Base-by-base conservation (phyloP, 2,329 filamentous ascomycete genomes). In the Alternaria triticina region DNA sequence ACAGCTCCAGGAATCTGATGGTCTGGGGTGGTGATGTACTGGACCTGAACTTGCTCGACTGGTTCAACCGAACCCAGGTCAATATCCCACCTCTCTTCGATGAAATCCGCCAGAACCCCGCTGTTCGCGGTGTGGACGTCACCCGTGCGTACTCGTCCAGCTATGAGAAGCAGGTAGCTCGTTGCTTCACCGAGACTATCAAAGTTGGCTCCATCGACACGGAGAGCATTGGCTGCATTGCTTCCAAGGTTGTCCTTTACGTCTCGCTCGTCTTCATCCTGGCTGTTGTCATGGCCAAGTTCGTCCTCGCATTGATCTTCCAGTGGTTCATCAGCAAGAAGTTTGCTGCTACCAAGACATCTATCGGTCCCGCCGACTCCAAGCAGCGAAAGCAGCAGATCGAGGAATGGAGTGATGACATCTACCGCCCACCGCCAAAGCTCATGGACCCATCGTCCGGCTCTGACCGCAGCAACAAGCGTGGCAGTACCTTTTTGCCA, bases 371-470 rank as follows among this genome's bases (percentile, higher is more conserved):
- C 15, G 89, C 90, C 6, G 89, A 96, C 78, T 88, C 90, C 69
- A 94, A 95, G 79, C 91, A 94, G 82, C 90, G 96, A 62, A 91
- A 94, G 71, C 89, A 91, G 71, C 94, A 98, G 82, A 99, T 99
- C 69, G 96, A 99, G 80, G 95, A 97, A 74, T 99, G 96, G 96
- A 91, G 91, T 13, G 93, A 98, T 69, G 96, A 99, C 76, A 99
- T 99, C 73, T 98, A 99, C 80, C 91, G 94, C 46, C 92, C 95
- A 4, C 93, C 94, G 23, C 90, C 91, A 58, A 91, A 94, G 69
- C 85, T 97, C 67, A 87, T 90, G 4, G 96, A 97, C 72, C 83
- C 91, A 45, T 87, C 88, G 62, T 81, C 81, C 17, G 88, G 87
- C 43, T 84, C 86, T 13, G 93, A 95, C 67, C 87, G 91, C 56